phyloP scores from a whole-genome alignment of 371 early-diverging fungal genomes.

The Gilbertella persicaria region DNA sequence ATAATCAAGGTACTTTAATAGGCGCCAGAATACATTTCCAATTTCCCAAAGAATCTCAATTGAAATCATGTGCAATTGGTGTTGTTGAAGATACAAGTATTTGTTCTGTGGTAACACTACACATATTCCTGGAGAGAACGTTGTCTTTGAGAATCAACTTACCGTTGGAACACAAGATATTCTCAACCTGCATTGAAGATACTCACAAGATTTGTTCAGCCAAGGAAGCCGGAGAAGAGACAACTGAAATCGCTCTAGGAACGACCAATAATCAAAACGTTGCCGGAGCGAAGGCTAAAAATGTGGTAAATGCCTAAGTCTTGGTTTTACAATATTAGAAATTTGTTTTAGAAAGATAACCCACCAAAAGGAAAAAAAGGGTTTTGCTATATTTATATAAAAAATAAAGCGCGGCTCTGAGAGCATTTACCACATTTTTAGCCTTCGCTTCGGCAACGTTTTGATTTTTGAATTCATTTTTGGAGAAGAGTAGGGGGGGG shows the following conservation, averaged over 20 bases:
- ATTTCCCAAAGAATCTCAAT: slow-evolving; percentile 1
- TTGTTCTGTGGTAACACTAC: not conserved
- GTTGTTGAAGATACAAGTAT: not conserved
- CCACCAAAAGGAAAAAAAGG: too few species aligned
- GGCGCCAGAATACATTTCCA: not conserved
- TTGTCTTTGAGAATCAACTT: not conserved
- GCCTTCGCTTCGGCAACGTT: too few species aligned
- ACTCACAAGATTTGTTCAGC: not conserved
- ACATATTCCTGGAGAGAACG: not conserved
- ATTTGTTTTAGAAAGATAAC: too few species aligned
- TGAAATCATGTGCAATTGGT: too few species aligned
- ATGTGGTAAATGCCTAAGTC: not conserved
- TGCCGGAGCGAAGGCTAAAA: not conserved
- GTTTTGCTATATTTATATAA: too few species aligned
- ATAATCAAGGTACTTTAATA: not conserved
- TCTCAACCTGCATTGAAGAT: not conserved
- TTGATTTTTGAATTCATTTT: too few species aligned
- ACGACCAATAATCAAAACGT: not conserved
- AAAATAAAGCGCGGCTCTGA: too few species aligned
- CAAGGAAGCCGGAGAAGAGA: slow-evolving; percentile 1
- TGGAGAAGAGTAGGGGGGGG: too few species aligned
- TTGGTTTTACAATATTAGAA: too few species aligned
- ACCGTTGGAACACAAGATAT: not conserved
- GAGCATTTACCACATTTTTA: too few species aligned
- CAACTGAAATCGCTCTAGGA: slow-evolving; percentile 3